Conservation (phyloP, 2,329 filamentous ascomycete species). For the Capronia americana region DNA sequence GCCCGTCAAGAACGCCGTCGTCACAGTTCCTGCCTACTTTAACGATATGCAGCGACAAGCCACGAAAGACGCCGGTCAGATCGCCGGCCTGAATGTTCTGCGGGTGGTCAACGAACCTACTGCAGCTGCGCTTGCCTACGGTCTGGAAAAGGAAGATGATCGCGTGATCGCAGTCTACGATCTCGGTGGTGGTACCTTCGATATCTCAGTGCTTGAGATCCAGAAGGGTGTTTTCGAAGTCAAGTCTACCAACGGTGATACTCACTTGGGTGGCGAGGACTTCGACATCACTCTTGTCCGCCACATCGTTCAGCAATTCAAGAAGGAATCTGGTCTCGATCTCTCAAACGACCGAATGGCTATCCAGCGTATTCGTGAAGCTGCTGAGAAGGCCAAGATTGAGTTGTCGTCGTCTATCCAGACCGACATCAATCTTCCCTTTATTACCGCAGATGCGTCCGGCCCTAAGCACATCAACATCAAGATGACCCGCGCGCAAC, state of each 20-base stretch:
- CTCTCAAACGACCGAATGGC: conserved; percentile 94
- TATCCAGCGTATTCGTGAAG: conserved; percentile 98
- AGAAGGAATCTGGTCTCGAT: conserved; percentile 92
- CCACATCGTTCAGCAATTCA: conserved; percentile 92
- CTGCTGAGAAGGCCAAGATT: conserved; percentile 99
- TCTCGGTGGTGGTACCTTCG: conserved; percentile 97
- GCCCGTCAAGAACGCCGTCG: conserved; percentile 91
- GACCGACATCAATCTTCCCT: conserved; percentile 97
- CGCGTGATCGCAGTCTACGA: conserved; percentile 93
- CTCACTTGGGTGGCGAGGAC: conserved; percentile 96
- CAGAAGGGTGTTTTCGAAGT: conserved; percentile 98
- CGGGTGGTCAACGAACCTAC: conserved; percentile 99
- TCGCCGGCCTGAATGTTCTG: conserved; percentile 92
- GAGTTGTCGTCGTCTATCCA: conserved; percentile 93
- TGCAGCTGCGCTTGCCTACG: conserved; percentile 92
- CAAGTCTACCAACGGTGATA: conserved; percentile 99
- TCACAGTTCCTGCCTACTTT: conserved; percentile 97
- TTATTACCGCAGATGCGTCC: conserved; percentile 95
- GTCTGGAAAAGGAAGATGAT: conserved; percentile 92
- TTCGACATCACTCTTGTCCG: conserved; percentile 95
- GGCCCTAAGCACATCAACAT: conserved; percentile 98
- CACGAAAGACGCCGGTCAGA: conserved; percentile 97
- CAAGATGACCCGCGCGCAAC: conserved; percentile 90
- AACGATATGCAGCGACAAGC: conserved; percentile 98
- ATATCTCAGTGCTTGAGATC: conserved; percentile 97